Percentiles rank a stretch among this genome's conserved stretches.
Evolutionary conservation across 192 early-diverging fungal genomes (phyloP).

Genomic region (Mortierella claussenii): DNA sequence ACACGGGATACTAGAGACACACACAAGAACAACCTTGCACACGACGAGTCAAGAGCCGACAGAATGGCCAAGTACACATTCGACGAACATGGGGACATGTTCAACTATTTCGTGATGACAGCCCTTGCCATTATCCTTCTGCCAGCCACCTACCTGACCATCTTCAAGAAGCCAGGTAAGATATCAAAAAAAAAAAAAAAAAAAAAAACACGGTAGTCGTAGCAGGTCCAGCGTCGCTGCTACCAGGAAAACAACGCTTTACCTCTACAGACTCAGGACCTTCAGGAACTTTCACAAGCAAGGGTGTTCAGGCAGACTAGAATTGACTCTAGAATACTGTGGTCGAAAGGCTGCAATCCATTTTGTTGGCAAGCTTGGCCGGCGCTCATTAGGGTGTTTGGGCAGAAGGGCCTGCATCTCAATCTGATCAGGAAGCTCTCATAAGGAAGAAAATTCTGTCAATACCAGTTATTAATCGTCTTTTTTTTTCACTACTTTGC

Average conservation of each 20-base stretch:
- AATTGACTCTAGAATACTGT: no score
- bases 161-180: constrained; percentile 57
- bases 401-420: background rate
- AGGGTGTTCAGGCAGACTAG: no score
- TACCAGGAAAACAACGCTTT: no score
- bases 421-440: constrained; percentile 3
- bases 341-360: no score
- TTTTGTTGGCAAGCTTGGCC: no score
- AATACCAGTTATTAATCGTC: background rate
- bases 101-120: constrained; percentile 93
- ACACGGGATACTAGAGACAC: no score
- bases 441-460: background rate
- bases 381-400: no score
- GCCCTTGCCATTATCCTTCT: constrained; percentile 84
- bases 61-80: constrained; percentile 82
- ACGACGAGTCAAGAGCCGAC: background rate
- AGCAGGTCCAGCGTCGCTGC: no score
- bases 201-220: no score
- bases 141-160: constrained; percentile 72
- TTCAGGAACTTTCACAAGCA: no score
- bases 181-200: background rate
- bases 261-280: no score
- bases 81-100: constrained; percentile 94
- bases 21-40: no score
- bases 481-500: background rate